Base-by-base conservation (phyloP, 768 basidiomycete species). In the Lentinula aciculospora region DNA sequence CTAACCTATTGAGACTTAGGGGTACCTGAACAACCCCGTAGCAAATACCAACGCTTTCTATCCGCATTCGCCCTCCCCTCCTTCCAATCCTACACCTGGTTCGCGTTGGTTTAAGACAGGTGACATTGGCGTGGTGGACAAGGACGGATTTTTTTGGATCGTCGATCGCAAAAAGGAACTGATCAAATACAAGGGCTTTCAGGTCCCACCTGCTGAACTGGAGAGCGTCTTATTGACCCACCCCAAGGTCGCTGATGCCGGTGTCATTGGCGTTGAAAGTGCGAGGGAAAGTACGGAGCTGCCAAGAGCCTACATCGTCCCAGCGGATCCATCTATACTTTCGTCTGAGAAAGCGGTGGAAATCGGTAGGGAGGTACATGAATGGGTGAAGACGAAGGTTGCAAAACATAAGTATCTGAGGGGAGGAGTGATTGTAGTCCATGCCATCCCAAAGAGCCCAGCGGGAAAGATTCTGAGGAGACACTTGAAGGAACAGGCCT, bases 401-500 rank as follows among this genome's bases (percentile, higher is more conserved):
- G 85, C 88, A 3, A 74, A 78, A 51, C 89, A 94, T 67, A 95
- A 94, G 67, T 81, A 73, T 58, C 68, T 94, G 19, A 76, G 93
- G 61, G 92, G 92, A 53, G 92, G 83, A 66, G 81, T 91, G 17
- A 71, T 86, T 1, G 64, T 84, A 2, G 74, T 92, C 34, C 80
- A 84, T 37, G 69, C 70, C 12, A 75, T 91, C 55, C 89, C 89
- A 0, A 91, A 89, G 70, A 88, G 90, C 62, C 84, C 92, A 31
- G 81, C 91, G 54, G 94, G 94, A 2, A 95, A 96, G 72, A 96
- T 96, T 64, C 70, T 95, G 37, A 79, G 92, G 47, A 80, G 89
- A 31, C 81, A 92, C 61, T 73, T 95, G 47, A 79, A 90, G 9
- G 88, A 86, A 2, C 71, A 75, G 45, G 89, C 86, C 0, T 84